Conservation (phyloP, 2,329 filamentous ascomycete genomes). For the Aureobasidium sp. region DNA sequence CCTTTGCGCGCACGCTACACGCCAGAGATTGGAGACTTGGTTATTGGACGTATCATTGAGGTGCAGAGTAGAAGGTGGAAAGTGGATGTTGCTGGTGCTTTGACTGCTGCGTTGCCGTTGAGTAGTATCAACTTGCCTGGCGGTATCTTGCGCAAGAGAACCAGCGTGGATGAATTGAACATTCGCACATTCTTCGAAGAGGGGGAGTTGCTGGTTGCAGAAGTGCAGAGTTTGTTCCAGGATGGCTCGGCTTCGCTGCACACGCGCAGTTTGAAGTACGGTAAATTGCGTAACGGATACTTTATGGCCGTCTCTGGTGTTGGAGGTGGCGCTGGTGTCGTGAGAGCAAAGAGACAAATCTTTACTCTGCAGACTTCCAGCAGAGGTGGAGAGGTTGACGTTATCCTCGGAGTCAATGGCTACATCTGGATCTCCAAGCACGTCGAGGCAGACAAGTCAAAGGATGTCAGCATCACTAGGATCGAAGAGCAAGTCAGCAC, state of each 20-base stretch:
- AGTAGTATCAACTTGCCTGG: conserved; percentile 91
- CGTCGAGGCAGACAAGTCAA: conserved; percentile 48
- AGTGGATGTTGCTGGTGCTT: conserved; percentile 82
- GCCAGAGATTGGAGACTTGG: conserved; percentile 91
- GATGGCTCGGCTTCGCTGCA: conserved; percentile 85
- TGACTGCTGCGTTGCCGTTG: conserved; percentile 77
- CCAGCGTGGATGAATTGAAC: conserved; percentile 92
- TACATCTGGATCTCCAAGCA: conserved; percentile 95
- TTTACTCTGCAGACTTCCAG: conserved; percentile 64
- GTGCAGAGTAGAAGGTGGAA: conserved; percentile 93
- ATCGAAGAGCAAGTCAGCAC: conserved; percentile 81
- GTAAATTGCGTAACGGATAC: conserved; percentile 87
- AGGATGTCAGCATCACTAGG: conserved; percentile 61
- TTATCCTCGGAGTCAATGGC: conserved; percentile 89
- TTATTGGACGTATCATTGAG: conserved; percentile 87
- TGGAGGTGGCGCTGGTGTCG: conserved; percentile 71
- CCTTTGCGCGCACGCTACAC: conserved; percentile 88
- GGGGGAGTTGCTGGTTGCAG: conserved; percentile 86
- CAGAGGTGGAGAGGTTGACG: conserved; percentile 63
- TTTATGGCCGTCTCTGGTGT: conserved; percentile 76
- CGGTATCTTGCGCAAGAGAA: conserved; percentile 82
- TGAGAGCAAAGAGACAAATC: conserved; percentile 74
- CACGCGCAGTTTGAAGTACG: conserved; percentile 85
- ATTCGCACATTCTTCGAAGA: conserved; percentile 97
- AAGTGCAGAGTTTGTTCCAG: conserved; percentile 81